Base-by-base conservation (phyloP, 768 basidiomycete species). In the Boletus vinaceobasis region DNA sequence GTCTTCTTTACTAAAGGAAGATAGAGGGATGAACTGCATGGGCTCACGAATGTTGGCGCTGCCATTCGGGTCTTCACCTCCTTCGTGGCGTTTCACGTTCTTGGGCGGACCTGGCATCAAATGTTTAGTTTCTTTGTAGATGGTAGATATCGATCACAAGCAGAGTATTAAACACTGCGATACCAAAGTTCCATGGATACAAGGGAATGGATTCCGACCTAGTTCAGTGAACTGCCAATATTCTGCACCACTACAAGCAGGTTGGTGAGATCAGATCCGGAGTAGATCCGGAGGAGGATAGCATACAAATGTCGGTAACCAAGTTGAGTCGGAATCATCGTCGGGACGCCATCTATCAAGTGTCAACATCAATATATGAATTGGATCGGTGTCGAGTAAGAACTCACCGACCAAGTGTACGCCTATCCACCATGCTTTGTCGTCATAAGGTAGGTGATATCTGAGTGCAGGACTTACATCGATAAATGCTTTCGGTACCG, bases 211-310 rank as follows among this genome's bases (percentile, higher is more conserved):
- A 17, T 27, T 21, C 66, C 14, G 55, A 66, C 78, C 65, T 21
- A 72, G 73, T 47, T 83, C 81, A 23, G 60, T 40, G 58, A 74
- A 77, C 44, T 82, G 73, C 82, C 81, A 82, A 58, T 77, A 83
- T 52, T 75, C 75, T 9, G 62, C 61, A 21, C 63, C 72, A 27
- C 75, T 75, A 19, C 13, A 32, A 49, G 29, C 33, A 47, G 9
- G 39, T 36, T 17, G n/a, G 13, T 39, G 38, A 42, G 21, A 33
- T 44, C 45, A 51, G 65, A 61, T 60, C 65, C 19, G 43, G 62
- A 29, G 38, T 45, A 54, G 43, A 46, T 47, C 29, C n/a, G 43
- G 33, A 43, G 56, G 19, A 32, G 4, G 31, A 21, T 31, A 14
- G 45, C 63, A 50, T 60, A 79, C 66, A 73, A 79, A 52, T 81